Conservation (phyloP, 1,139 yeast species). For the Saccharomyces hybrid region DNA sequence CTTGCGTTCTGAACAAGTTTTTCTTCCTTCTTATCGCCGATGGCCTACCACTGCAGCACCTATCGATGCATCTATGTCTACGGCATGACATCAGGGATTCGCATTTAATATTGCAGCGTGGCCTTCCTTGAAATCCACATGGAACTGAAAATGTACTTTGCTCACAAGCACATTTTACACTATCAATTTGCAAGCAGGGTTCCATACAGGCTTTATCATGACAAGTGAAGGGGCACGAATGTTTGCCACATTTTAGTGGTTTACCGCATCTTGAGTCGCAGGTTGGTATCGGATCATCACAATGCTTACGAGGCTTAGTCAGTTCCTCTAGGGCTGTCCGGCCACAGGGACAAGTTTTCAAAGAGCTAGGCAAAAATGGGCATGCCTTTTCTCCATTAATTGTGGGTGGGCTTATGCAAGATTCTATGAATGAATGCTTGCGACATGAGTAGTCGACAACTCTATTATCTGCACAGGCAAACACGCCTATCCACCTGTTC, state of each 20-base stretch:
- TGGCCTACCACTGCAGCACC: slow-evolving; percentile 66
- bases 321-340: slow-evolving; percentile 36
- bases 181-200: slow-evolving; percentile 42
- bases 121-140: slow-evolving; percentile 49
- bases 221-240: slow-evolving; percentile 56
- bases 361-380: slow-evolving; percentile 50
- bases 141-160: slow-evolving; percentile 45
- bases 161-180: slow-evolving; percentile 33
- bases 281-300: slow-evolving; percentile 72
- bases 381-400: slow-evolving; percentile 40
- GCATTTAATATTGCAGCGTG: slow-evolving; percentile 70
- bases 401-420: slow-evolving; percentile 49
- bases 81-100: slow-evolving; percentile 71
- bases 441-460: slow-evolving; percentile 55
- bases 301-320: slow-evolving; percentile 43
- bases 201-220: slow-evolving; percentile 69
- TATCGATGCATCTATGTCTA: slow-evolving; percentile 62
- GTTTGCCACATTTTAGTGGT: slow-evolving; percentile 60
- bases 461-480: slow-evolving; percentile 48
- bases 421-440: slow-evolving; percentile 48
- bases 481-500: slow-evolving; percentile 53
- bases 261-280: slow-evolving; percentile 63
- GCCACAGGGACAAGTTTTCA: slow-evolving; percentile 75
- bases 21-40: slow-evolving; percentile 54
- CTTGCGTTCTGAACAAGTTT: slow-evolving; percentile 32